Evolutionary conservation across 495 filamentous ascomycete genomes (phyloP).

Genomic region (Penicillium maclennaniae): DNA sequence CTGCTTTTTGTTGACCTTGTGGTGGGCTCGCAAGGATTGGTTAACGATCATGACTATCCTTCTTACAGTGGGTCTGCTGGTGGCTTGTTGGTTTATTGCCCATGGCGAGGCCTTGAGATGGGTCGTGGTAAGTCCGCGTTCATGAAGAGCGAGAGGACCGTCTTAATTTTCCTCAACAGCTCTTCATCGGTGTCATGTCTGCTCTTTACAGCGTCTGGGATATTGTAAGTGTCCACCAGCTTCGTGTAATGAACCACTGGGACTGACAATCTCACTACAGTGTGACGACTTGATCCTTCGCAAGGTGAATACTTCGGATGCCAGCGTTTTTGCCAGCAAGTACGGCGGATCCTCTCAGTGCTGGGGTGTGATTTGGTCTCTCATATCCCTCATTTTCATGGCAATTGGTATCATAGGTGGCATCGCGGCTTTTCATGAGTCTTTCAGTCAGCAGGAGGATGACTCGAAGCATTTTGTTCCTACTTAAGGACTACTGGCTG

Average conservation of each 20-base stretch:
- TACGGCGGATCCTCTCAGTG: conserved; percentile 78
- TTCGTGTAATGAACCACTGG: not conserved
- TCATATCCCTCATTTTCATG: conserved; percentile 69
- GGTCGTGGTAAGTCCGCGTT: conserved; percentile 51
- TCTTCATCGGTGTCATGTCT: conserved; percentile 81
- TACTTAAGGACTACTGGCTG: conserved; percentile 18
- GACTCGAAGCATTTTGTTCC: conserved; percentile 66
- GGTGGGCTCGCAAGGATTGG: conserved; percentile 78
- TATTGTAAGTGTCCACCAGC: conserved; percentile 54
- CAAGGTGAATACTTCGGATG: conserved; percentile 77
- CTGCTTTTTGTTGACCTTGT: conserved; percentile 71
- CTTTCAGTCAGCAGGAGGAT: conserved; percentile 60
- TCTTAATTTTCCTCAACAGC: conserved; percentile 17
- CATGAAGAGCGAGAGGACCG: not conserved
- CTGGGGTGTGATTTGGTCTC: conserved; percentile 76
- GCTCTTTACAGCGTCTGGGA: conserved; percentile 78
- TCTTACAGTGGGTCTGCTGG: conserved; percentile 63
- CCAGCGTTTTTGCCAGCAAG: conserved; percentile 72
- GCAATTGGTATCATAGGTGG: conserved; percentile 65
- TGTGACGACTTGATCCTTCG: conserved; percentile 81
- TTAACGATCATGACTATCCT: conserved; percentile 67
- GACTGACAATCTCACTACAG: conserved; percentile 14
- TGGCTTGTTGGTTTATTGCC: conserved; percentile 76
- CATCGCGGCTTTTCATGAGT: conserved; percentile 70
- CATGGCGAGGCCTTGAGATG: conserved; percentile 70